Evolutionary conservation across 2,329 filamentous ascomycete genomes (phyloP), one percentile per base, ranked within the genome.

Genomic region (Botrytis porri): DNA sequence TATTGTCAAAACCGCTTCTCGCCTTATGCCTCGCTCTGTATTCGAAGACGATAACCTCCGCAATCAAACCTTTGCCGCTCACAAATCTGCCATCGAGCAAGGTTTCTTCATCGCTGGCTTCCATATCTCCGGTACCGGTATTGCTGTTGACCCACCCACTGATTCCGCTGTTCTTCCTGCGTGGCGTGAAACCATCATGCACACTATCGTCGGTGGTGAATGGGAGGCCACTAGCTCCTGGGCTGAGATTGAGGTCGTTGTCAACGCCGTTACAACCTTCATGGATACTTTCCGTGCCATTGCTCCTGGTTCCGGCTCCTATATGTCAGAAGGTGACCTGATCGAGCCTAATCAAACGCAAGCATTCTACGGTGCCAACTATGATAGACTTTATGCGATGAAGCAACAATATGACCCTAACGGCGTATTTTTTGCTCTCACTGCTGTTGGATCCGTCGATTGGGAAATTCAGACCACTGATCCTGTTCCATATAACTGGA

Each of bases 181-280:
- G 18, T 78, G 77, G 77, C 60, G 77, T 25, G 72, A 75, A 1
- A 65, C 76, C 10, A 54, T 77, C 22, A 61, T 73, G 16, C 75
- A 77, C 45, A 71, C 74, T 8, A 77, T 79, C 18, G 43, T 77
- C 14, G 69, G 43, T 5, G 43, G 71, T 9, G 74, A 69, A 62
- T 69, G 70, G 32, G 51, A 43, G 10, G 20, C n/a, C 2, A 61
- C 70, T n/a, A 81, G 86, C 1, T 79, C 88, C 0, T 81, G 83
- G 0, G 85, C 84, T 22, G 82, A 86, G 65, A 82, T 87, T 9
- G 82, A 82, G 0, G 79, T 81, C 5, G 81, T 86, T 14, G 85
- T 86, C 0, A 78, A 81, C 0, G 73, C 66, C 10, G 39, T 78
- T 14, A 76, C 75, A 37, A 51, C 74, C 14, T 76, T 71, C 73